These are phyloP conservation scores for Chalciporus sp. DNA, from an alignment of 1,284 basidiomycete genomes.

Conservation along the genomic window DNA sequence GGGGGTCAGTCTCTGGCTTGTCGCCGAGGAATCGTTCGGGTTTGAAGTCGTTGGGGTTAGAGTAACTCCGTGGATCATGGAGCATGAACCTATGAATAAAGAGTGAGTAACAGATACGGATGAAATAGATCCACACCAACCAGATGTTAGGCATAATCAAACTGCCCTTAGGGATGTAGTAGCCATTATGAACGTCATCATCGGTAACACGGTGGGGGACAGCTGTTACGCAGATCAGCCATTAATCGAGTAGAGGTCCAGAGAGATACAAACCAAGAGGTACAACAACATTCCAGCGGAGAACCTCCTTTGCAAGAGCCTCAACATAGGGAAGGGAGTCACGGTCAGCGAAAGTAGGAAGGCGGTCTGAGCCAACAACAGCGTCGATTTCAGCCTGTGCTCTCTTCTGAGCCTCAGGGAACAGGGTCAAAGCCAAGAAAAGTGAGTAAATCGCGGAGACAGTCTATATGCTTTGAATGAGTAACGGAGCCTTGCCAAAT, in stretches of 20 bases:
- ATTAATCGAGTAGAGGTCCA: slow-evolving; percentile 8
- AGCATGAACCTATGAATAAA: slow-evolving; percentile 48
- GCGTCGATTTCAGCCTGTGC: slow-evolving; percentile 67
- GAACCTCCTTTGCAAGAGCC: slow-evolving; percentile 61
- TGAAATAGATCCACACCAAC: slow-evolving; percentile 20
- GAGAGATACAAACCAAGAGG: slow-evolving; percentile 46
- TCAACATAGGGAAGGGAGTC: slow-evolving; percentile 60
- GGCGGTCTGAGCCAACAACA: slow-evolving; percentile 59
- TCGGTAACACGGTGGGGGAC: slow-evolving; percentile 54
- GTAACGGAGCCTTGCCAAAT: slow-evolving; percentile 21
- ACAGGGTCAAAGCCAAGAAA: slow-evolving; percentile 40
- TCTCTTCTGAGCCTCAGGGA: slow-evolving; percentile 40
- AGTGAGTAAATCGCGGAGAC: slow-evolving; percentile 44
- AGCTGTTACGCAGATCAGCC: slow-evolving; percentile 33
- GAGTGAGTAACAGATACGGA: slow-evolving; percentile 20
- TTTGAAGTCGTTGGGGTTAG: slow-evolving; percentile 36
- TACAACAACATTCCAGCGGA: slow-evolving; percentile 61
- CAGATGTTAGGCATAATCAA: slow-evolving; percentile 41
- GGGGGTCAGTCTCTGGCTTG: slow-evolving; percentile 54
- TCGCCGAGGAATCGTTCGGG: slow-evolving; percentile 43
- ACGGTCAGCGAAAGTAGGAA: slow-evolving; percentile 64
- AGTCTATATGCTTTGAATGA: slow-evolving; percentile 34
- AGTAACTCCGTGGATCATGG: slow-evolving; percentile 41
- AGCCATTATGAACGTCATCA: slow-evolving; percentile 49
- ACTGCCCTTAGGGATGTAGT: slow-evolving; percentile 43